These are phyloP conservation scores for Pseudogymnoascus sp. DNA, from an alignment of 2,329 filamentous ascomycete species.

Conservation along the genomic window DNA sequence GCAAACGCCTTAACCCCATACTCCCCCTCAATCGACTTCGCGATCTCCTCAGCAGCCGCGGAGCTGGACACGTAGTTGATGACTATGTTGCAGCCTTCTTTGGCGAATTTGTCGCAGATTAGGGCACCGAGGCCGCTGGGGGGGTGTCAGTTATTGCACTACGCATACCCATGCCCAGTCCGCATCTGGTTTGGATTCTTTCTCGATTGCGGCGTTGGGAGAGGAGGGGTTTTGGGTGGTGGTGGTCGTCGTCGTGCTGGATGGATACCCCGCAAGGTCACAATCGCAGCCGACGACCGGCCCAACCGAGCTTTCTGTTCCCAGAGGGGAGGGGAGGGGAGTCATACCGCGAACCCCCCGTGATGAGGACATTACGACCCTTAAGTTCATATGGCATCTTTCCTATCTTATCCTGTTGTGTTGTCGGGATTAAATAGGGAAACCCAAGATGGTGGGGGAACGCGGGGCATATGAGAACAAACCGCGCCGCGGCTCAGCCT, in stretches of 20 bases:
- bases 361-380: slow-evolving; percentile 54
- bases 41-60: slow-evolving; percentile 46
- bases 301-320: neutral
- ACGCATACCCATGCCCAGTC: too few relatives aligned
- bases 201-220: neutral
- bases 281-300: neutral
- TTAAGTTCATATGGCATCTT: slow-evolving; percentile 55
- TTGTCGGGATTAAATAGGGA: too few relatives aligned
- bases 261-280: neutral
- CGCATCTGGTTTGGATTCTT: neutral
- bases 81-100: slow-evolving; percentile 52
- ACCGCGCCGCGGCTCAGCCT: too few relatives aligned
- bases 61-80: slow-evolving; percentile 55
- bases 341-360: slow-evolving; percentile 51
- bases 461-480: neutral
- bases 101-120: slow-evolving; percentile 52
- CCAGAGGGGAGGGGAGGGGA: neutral
- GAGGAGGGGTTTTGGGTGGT: too few relatives aligned
- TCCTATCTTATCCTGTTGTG: neutral
- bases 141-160: too few relatives aligned
- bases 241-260: too few relatives aligned
- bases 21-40: slow-evolving; percentile 38
- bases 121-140: slow-evolving; percentile 53
- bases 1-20: slow-evolving; percentile 44
- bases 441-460: neutral